Conservation (phyloP, 768 basidiomycete species). For the Tulasnella sp. region DNA sequence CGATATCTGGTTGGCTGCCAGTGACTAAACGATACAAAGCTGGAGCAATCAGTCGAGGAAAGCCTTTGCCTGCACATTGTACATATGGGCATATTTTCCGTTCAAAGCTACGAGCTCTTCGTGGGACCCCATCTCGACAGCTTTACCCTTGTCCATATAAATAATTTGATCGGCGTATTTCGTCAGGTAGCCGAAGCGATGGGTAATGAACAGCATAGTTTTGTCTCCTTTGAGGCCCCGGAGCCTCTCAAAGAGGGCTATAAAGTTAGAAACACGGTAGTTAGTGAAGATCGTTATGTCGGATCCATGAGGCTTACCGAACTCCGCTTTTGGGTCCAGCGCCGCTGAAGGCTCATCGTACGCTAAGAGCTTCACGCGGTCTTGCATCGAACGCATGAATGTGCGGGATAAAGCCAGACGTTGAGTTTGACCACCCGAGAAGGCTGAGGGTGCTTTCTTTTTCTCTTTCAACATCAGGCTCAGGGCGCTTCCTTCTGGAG, state of each 20-base stretch:
- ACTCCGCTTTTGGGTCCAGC: conserved; percentile 45
- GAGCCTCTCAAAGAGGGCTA: conserved; percentile 14
- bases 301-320: conserved; percentile 6
- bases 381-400: conserved; percentile 33
- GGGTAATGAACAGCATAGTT: conserved; percentile 16
- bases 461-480: conserved; percentile 19
- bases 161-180: conserved; percentile 16
- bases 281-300: not conserved
- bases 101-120: conserved; percentile 11
- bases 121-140: conserved; percentile 13
- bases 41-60: too few relatives aligned
- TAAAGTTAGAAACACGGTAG: not conserved
- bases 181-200: conserved; percentile 16
- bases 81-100: conserved; percentile 14
- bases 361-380: conserved; percentile 35
- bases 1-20: too few relatives aligned
- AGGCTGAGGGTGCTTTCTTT: conserved; percentile 16
- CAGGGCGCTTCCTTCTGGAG: conserved; percentile 6
- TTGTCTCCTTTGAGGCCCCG: conserved; percentile 11
- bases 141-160: conserved; percentile 16
- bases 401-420: conserved; percentile 27
- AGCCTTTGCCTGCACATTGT: conserved; percentile 16
- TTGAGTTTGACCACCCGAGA: conserved; percentile 28
- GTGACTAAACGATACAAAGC: too few relatives aligned
- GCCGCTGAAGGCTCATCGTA: conserved; percentile 51